Evolutionary conservation across 305 asterid species (phyloP).

Genomic region (Fraxinus latifolia): DNA sequence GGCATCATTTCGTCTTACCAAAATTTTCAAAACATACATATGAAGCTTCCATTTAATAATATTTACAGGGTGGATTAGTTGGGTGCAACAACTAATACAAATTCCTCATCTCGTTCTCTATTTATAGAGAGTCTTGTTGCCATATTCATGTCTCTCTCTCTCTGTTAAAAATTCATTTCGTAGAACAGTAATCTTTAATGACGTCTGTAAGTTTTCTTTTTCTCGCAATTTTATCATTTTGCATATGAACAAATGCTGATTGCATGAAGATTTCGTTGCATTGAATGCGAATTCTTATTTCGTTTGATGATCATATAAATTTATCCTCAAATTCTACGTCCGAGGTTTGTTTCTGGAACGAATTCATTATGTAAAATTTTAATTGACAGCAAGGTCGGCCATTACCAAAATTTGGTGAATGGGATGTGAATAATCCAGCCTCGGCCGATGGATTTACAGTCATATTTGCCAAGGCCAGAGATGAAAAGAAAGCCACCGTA

Average conservation of each 20-base stretch:
- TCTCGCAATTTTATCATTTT: background rate
- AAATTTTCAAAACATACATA: background rate
- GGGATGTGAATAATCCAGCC: constrained; percentile 93
- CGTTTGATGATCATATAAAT: background rate
- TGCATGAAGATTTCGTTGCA: background rate
- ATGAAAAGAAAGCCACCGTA: constrained; percentile 76
- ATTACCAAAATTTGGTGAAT: constrained; percentile 92
- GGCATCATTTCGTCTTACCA: background rate
- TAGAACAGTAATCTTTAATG: constrained; percentile 33
- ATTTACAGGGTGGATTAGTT: background rate
- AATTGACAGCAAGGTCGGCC: constrained; percentile 67
- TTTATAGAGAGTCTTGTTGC: constrained; percentile 3
- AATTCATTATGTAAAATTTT: background rate
- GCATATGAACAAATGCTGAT: background rate
- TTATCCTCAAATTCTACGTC: background rate
- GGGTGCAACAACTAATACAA: constrained; percentile 3
- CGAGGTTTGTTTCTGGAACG: background rate
- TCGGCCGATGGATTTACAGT: constrained; percentile 94
- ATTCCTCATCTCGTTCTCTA: background rate
- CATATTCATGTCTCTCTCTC: constrained; percentile 23
- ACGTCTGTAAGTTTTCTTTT: constrained; percentile 46
- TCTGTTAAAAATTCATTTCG: constrained; percentile 9
- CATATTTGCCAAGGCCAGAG: constrained; percentile 91
- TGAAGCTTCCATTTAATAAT: background rate
- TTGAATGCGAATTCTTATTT: background rate